Percentiles rank a stretch among this genome's conserved stretches.
These are phyloP conservation scores for Phytophthora ramorum DNA, from an alignment of 352 stramenopile genomes.

Conservation along the genomic window DNA sequence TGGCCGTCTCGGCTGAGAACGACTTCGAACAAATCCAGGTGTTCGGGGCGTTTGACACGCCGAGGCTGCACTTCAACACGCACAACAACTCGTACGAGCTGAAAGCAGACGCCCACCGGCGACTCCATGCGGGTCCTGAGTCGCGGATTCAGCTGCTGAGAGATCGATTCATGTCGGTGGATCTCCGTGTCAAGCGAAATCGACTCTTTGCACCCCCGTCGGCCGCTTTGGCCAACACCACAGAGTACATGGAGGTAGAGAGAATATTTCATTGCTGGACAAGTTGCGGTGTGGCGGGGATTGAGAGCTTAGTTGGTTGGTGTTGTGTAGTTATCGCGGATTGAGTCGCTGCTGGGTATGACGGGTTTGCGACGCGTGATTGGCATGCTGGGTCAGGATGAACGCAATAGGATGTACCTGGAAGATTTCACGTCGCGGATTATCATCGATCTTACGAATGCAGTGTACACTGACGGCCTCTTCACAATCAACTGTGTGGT, in stretches of 20 bases:
- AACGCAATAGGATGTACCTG: conserved; percentile 79
- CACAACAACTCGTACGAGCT: conserved; percentile 82
- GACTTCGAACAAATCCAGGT: conserved; percentile 86
- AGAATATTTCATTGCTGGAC: neutral
- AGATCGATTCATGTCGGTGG: conserved; percentile 70
- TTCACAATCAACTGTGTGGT: conserved; percentile 94
- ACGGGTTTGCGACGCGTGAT: conserved; percentile 81
- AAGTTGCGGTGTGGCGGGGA: neutral
- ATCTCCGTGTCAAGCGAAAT: conserved; percentile 83
- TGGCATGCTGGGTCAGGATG: conserved; percentile 87
- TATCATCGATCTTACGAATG: conserved; percentile 75
- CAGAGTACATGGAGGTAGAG: conserved; percentile 80
- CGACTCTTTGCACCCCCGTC: conserved; percentile 80
- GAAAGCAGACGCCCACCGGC: conserved; percentile 55
- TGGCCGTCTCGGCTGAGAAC: conserved; percentile 83
- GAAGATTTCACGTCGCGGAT: conserved; percentile 88
- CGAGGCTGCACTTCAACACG: conserved; percentile 63
- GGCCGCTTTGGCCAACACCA: conserved; percentile 55
- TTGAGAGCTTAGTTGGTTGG: neutral
- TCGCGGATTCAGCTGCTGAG: conserved; percentile 72
- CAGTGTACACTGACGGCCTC: conserved; percentile 85
- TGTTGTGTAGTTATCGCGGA: conserved; percentile 67
- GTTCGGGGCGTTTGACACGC: conserved; percentile 82
- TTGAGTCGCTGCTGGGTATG: conserved; percentile 87
- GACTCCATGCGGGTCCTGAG: conserved; percentile 65